Conservation (phyloP, 225 moss, liverwort and hornwort species). For the Neckera pumila region DNA sequence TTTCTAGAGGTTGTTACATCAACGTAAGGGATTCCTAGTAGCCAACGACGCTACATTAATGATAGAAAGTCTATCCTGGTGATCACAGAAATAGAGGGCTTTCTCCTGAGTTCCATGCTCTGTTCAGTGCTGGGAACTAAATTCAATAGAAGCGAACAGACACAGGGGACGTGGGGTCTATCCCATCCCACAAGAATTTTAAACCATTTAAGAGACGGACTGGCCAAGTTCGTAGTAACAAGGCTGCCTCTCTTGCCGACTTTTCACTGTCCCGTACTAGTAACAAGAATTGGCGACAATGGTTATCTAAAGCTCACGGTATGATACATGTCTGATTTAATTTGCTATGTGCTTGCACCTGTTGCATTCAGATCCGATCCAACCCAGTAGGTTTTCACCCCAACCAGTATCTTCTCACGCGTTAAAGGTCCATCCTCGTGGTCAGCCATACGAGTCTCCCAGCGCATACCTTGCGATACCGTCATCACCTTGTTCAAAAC, state of each 20-base stretch:
- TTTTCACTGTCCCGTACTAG: neutral
- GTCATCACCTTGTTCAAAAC: conserved; percentile 68
- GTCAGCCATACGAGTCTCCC: conserved; percentile 87
- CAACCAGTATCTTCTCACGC: conserved; percentile 74
- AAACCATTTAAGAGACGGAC: neutral
- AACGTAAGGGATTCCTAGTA: neutral
- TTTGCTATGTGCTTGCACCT: conserved; percentile 13
- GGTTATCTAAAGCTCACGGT: conserved; percentile 1
- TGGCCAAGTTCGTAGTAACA: neutral
- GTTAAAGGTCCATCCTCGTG: conserved; percentile 86
- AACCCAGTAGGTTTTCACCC: conserved; percentile 76
- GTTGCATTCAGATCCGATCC: conserved; percentile 17
- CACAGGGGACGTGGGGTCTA: neutral
- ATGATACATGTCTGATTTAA: conserved; percentile 10
- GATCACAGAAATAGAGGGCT: neutral
- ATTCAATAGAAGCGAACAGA: neutral
- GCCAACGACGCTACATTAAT: neutral
- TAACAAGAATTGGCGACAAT: conserved; percentile 1
- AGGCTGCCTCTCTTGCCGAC: neutral
- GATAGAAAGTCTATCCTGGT: conserved; percentile 1
- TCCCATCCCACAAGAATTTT: conserved; percentile 7
- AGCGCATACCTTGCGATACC: conserved; percentile 69
- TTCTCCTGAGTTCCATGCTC: neutral
- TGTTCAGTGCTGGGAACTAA: neutral
- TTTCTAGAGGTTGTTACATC: neutral